These are phyloP conservation scores for Alternaria sp. DNA, from an alignment of 2,329 filamentous ascomycete species.

Conservation along the genomic window DNA sequence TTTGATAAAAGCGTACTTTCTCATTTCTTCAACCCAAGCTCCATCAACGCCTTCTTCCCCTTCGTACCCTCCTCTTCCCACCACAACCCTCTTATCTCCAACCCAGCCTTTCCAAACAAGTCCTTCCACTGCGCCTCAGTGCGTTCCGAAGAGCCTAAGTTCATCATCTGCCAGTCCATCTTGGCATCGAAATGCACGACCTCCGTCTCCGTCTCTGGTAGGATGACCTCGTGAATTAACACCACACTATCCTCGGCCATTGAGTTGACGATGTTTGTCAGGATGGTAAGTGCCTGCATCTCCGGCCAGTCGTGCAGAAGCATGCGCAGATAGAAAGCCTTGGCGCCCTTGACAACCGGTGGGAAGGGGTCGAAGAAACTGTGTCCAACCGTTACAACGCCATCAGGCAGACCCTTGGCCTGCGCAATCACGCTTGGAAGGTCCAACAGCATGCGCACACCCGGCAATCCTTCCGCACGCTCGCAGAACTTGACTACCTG, in stretches of 20 bases:
- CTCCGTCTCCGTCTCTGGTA: conserved; percentile 42
- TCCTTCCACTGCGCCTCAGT: conserved; percentile 49
- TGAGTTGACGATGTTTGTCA: conserved; percentile 27
- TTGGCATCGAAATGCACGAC: conserved; percentile 39
- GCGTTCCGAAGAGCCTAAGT: conserved; percentile 47
- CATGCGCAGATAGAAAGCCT: conserved; percentile 37
- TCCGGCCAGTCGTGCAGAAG: conserved; percentile 54
- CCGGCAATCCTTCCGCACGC: background rate
- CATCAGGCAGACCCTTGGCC: conserved; percentile 1
- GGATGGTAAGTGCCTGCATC: conserved; percentile 36
- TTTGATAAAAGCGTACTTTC: too few relatives aligned
- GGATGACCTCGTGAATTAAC: conserved; percentile 52
- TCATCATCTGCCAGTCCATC: conserved; percentile 54
- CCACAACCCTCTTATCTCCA: conserved; percentile 48
- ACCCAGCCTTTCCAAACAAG: conserved; percentile 41
- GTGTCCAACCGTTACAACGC: conserved; percentile 12
- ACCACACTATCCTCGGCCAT: conserved; percentile 47
- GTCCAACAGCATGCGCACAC: conserved; percentile 19
- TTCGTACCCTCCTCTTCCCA: conserved; percentile 14
- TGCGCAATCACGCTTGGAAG: conserved; percentile 16
- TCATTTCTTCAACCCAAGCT: background rate
- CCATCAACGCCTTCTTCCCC: background rate
- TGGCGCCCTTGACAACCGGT: conserved; percentile 18
- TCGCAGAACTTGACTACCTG: background rate
- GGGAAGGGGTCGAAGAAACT: conserved; percentile 28